Evolutionary conservation across 176 grass and related monocot genomes (phyloP), one percentile per base, ranked within the genome.

Genomic region (Thalia dealbata): DNA sequence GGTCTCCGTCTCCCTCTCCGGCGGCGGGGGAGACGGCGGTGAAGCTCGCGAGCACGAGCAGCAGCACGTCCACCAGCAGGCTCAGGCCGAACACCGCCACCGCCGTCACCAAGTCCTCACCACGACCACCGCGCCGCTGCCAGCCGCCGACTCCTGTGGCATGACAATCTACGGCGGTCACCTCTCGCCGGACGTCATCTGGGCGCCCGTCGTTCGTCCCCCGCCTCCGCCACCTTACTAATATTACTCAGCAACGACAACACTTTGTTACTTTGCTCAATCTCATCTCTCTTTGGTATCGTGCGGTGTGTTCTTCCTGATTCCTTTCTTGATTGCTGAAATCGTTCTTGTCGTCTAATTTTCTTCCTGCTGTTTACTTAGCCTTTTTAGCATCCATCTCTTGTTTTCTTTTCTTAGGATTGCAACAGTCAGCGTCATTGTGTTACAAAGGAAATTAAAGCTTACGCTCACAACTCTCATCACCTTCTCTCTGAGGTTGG

Each of bases 1-100:
- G 3, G 74, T 89, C 3, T 83, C 87, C 23, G 78, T 84, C n/a
- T 86, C 83, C 22, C 83, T 86, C 51, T 81, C 82, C 13, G 77
- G 78, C 48, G 85, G 62, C 56, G 85, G 80, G 32, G 32, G 55
- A 6, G 73, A 62, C 32, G 87, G 77, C 24, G 54, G 41, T n/a
- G 73, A 63, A 24, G 32, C 23, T 11, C 19, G 48, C 30, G 73
- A 76, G 52, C 86, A 59, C 13, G 70, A 66, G 68, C n/a, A 74
- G 50, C 70, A 30, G 15, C 23, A 25, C 69, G 76, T 81, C 65
- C 76, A 56, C 2, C 66, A 72, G 0, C 69, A 50, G 43, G n/a
- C n/a, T n/a, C 69, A 72, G 62, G 61, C 11, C 12, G 45, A 48
- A 16, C 45, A 51, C 7, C 69, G 38, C 18, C 69, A 72, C 14